These are phyloP conservation scores for Ophiostoma populinum DNA, from an alignment of 2,329 filamentous ascomycete species.

Conservation along the genomic window DNA sequence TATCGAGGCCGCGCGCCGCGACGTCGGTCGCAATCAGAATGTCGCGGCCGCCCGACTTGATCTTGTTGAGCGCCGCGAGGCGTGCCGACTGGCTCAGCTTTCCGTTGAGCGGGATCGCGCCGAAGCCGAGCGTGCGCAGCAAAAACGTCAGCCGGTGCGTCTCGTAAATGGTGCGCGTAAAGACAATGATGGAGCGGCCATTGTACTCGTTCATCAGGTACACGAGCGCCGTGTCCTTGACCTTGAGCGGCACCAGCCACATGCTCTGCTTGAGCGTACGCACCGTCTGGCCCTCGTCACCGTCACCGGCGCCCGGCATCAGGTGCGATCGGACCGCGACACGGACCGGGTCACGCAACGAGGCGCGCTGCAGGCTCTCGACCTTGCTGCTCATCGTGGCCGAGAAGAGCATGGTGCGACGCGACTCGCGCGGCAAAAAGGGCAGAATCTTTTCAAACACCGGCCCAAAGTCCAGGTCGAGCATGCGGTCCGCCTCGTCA, in stretches of 20 bases:
- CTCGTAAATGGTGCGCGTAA: slow-evolving; percentile 83
- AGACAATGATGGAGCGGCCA: slow-evolving; percentile 78
- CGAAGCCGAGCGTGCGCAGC: slow-evolving; percentile 68
- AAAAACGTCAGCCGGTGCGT: slow-evolving; percentile 73
- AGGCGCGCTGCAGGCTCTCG: slow-evolving; percentile 79
- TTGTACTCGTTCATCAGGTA: slow-evolving; percentile 72
- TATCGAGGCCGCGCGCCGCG: slow-evolving; percentile 83
- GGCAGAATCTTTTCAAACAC: slow-evolving; percentile 61
- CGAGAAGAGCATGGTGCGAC: slow-evolving; percentile 55
- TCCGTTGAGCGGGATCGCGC: slow-evolving; percentile 82
- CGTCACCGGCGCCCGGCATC: slow-evolving; percentile 38
- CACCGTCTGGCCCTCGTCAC: slow-evolving; percentile 77
- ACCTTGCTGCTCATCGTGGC: slow-evolving; percentile 86
- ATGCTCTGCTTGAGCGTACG: slow-evolving; percentile 75
- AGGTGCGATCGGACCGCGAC: slow-evolving; percentile 1
- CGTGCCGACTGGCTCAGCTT: slow-evolving; percentile 78
- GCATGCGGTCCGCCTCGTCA: slow-evolving; percentile 81
- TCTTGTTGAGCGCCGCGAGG: slow-evolving; percentile 78
- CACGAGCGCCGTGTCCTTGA: slow-evolving; percentile 83
- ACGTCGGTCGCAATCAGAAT: slow-evolving; percentile 89
- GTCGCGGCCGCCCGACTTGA: slow-evolving; percentile 60
- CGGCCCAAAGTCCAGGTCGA: slow-evolving; percentile 36
- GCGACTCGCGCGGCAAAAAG: slow-evolving; percentile 59
- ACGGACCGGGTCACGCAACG: slow-evolving; percentile 43
- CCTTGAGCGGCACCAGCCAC: slow-evolving; percentile 66